Conservation (phyloP, 192 early-diverging fungal species). For the Kickxella alabastrina region DNA sequence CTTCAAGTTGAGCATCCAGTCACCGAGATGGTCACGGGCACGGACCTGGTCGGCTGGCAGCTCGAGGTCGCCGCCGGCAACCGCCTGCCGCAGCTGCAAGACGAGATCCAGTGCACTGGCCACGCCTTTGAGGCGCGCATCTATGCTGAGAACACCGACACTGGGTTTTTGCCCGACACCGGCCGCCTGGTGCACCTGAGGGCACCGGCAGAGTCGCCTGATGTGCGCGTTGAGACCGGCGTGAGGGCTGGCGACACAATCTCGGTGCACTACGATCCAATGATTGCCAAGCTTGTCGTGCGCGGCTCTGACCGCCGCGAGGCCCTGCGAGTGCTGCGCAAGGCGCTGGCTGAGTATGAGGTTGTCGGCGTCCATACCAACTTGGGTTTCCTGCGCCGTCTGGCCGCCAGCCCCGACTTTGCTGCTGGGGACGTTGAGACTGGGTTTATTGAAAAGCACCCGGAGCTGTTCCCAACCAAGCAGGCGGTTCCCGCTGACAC, state of each 20-base stretch:
- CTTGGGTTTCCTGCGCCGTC: slow-evolving; percentile 81
- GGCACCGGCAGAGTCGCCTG: slow-evolving; percentile 58
- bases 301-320: slow-evolving; percentile 74
- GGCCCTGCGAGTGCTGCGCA: slow-evolving; percentile 74
- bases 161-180: slow-evolving; percentile 88
- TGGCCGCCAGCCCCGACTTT: slow-evolving; percentile 78
- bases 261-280: slow-evolving; percentile 90
- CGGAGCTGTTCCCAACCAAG: slow-evolving; percentile 63
- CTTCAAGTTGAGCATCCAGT: slow-evolving; percentile 95
- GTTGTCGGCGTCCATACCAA: slow-evolving; percentile 91
- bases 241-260: slow-evolving; percentile 88
- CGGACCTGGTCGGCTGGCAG: slow-evolving; percentile 95
- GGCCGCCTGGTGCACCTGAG: slow-evolving; percentile 78
- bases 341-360: slow-evolving; percentile 82
- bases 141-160: slow-evolving; percentile 92
- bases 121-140: slow-evolving; percentile 97
- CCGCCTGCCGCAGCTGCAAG: slow-evolving; percentile 59
- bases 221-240: slow-evolving; percentile 88
- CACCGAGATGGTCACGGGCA: slow-evolving; percentile 92
- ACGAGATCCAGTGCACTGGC: slow-evolving; percentile 69
- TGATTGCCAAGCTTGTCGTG: slow-evolving; percentile 94
- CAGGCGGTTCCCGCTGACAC: slow-evolving; percentile 42
- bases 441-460: slow-evolving; percentile 83
- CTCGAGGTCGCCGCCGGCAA: slow-evolving; percentile 92
- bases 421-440: slow-evolving; percentile 87